Evolutionary conservation across 176 grass and related monocot species (phyloP), one percentile per base, ranked within the genome.

Genomic region (Lolium rigidum): DNA sequence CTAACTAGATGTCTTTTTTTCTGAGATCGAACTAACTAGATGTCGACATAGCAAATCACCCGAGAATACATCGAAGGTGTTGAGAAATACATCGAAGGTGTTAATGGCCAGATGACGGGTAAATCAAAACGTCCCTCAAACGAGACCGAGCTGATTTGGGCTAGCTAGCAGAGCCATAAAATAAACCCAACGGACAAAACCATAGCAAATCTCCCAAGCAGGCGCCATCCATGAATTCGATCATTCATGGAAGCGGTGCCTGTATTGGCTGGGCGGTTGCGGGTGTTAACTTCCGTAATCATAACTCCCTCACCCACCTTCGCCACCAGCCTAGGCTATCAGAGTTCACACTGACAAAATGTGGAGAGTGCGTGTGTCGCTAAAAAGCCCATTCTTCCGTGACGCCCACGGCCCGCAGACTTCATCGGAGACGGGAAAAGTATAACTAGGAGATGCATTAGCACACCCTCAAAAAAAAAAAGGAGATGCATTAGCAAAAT

Each of bases 241-340:
- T 10, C 41, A 72, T 37, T 37, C 31, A 72, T 22, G 64, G 14
- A 20, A 4, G 35, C 35, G 66, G 13, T 35, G 20, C 1, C 25
- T 21, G 20, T 74, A 18, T 43, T 75, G 62, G 78, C 85, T 7
- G 4, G 57, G 78, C 56, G 57, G 78, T 87, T 65, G 54, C 21
- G 66, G n/a, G 66, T 72, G 55, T 14, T 50, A 50, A 50, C 10
- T 54, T 49, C 41, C 47, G 39, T 17, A 44, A 75, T 75, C 57
- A 44, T 87, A 64, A 81, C 56, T 87, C 25, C 55, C 18, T 61
- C 11, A 86, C 77, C 76, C 28, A 72, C 66, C 7, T 13, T 50
- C 10, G 48, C 74, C 6, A 8, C 62, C 62, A 6, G 10, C 4
- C 18, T 18, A 61, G 3, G 9, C 58, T 4, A 5, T 24, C 6